Conservation (phyloP, 257 asterid genomes). For the Paraleonurus japonicus region DNA sequence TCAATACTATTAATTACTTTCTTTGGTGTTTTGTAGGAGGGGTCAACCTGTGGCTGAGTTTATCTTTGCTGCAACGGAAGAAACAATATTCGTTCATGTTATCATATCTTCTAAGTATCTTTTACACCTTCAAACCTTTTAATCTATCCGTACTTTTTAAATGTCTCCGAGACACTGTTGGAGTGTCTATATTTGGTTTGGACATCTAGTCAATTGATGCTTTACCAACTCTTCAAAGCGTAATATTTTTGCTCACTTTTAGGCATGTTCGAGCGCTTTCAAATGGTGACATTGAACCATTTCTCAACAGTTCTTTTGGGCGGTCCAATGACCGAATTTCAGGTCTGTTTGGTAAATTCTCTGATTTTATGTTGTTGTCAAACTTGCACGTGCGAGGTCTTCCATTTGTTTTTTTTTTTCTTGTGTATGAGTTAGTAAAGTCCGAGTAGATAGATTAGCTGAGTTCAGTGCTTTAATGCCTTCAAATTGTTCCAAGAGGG, state of each 20-base stretch:
- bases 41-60: slow-evolving; percentile 96
- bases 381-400: slow-evolving; percentile 17
- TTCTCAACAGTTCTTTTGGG: slow-evolving; percentile 51
- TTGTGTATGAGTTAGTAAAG: slow-evolving; percentile 8
- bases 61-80: slow-evolving; percentile 91
- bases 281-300: slow-evolving; percentile 70
- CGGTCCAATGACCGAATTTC: slow-evolving; percentile 55
- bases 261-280: slow-evolving; percentile 92
- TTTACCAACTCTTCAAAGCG: slow-evolving; percentile 3
- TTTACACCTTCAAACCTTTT: slow-evolving; percentile 16
- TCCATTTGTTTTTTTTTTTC: slow-evolving; percentile 9
- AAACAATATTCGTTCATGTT: slow-evolving; percentile 89
- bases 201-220: slow-evolving; percentile 16
- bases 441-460: background rate
- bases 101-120: slow-evolving; percentile 74
- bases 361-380: background rate
- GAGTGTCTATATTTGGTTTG: slow-evolving; percentile 10
- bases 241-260: slow-evolving; percentile 29
- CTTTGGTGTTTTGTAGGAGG: slow-evolving; percentile 60
- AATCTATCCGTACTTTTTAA: background rate
- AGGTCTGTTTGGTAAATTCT: slow-evolving; percentile 47
- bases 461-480: background rate
- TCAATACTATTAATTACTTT: background rate
- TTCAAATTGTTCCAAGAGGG: background rate
- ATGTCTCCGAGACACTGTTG: slow-evolving; percentile 8